A percentile compares a stretch with the other conserved stretches of the same genome.
These are phyloP conservation scores for Tritrichomonas musculus DNA, from an alignment of 208 protist species.

Conservation along the genomic window DNA sequence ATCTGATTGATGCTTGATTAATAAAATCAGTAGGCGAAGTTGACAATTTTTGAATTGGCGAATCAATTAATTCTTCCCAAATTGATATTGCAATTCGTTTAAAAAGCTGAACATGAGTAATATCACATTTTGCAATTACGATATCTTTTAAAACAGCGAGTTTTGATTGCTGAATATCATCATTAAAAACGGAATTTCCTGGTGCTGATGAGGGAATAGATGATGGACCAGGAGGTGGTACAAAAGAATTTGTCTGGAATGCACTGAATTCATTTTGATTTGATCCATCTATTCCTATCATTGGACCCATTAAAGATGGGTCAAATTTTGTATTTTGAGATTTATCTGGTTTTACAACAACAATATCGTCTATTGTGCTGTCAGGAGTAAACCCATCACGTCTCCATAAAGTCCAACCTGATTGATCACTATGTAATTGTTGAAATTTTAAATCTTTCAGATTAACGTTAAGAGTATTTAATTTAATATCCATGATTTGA, in stretches of 20 bases:
- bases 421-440: not conserved
- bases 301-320: no score
- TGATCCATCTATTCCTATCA: no score
- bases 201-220: no score
- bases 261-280: no score
- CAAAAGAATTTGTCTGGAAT: no score
- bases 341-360: not conserved
- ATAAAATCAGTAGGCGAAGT: not conserved
- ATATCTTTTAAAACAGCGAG: not conserved
- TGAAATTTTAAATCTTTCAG: not conserved
- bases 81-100: not conserved
- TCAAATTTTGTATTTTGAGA: not conserved
- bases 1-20: not conserved
- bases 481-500: not conserved
- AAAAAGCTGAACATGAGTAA: not conserved
- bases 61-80: not conserved
- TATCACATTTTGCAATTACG: not conserved
- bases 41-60: not conserved
- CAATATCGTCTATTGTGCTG: not conserved
- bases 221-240: no score
- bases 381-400: not conserved
- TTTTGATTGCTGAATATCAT: not conserved
- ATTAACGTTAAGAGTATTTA: conserved; percentile 32
- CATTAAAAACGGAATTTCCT: not conserved
- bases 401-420: not conserved